Percentiles rank a stretch among this genome's conserved stretches.
phyloP scores from a whole-genome alignment of 2,329 filamentous ascomycete genomes.

The Xylariaceae sp. region DNA sequence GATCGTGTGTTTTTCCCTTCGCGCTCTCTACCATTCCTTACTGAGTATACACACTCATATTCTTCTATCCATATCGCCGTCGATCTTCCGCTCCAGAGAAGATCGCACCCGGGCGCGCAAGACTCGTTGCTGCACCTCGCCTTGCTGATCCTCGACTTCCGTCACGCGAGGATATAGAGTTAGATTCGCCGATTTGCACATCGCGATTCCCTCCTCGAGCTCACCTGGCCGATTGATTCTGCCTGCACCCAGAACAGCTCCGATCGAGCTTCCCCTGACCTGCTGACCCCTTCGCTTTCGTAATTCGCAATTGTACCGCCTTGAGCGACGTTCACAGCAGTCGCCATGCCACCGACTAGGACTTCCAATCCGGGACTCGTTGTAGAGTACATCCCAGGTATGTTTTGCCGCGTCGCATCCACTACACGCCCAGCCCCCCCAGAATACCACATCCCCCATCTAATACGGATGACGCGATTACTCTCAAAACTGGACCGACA shows the following conservation, averaged over 20 bases:
- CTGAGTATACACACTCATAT: neutral
- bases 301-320: neutral
- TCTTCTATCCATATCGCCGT: neutral
- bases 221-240: neutral
- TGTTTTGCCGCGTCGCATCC: slow-evolving; percentile 29
- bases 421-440: neutral
- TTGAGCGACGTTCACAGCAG: slow-evolving; percentile 14
- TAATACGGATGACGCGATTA: neutral
- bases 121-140: neutral
- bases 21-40: neutral
- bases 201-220: slow-evolving; percentile 8
- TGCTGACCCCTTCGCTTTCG: neutral
- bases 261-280: slow-evolving; percentile 3
- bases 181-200: neutral
- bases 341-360: slow-evolving; percentile 46
- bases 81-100: neutral
- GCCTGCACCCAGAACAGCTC: neutral
- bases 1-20: neutral
- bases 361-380: slow-evolving; percentile 72
- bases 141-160: neutral
- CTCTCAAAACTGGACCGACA: neutral
- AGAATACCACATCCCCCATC: neutral
- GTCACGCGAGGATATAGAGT: neutral
- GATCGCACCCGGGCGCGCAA: neutral
- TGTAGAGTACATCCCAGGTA: slow-evolving; percentile 94